Evolutionary conservation across 352 stramenopile genomes (phyloP).

Genomic region (Phytophthora pluvialis): DNA sequence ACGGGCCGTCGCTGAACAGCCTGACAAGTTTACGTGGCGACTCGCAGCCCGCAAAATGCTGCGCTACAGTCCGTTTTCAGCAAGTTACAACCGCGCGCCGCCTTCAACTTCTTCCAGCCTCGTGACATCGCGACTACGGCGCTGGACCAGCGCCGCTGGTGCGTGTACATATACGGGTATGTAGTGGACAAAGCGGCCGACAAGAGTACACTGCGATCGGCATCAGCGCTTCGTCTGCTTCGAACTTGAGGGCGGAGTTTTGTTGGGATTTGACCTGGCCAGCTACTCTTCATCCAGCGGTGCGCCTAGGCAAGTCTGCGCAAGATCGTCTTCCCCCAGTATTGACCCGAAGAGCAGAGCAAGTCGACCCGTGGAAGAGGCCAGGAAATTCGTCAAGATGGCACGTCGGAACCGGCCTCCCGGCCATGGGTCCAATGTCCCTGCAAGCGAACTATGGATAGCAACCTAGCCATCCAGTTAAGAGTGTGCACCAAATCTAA

Average conservation of each 20-base stretch:
- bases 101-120: slow-evolving; percentile 24
- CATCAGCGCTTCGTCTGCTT: slow-evolving; percentile 23
- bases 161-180: not conserved
- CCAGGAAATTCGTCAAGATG: too few species aligned
- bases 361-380: too few species aligned
- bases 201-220: slow-evolving; percentile 17
- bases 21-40: slow-evolving; percentile 13
- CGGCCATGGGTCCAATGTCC: too few species aligned
- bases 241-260: not conserved
- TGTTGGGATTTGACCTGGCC: not conserved
- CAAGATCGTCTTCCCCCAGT: too few species aligned
- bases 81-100: slow-evolving; percentile 16
- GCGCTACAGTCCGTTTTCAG: slow-evolving; percentile 14
- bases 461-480: too few species aligned
- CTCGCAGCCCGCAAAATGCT: slow-evolving; percentile 13
- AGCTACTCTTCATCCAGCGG: slow-evolving; percentile 8
- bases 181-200: slow-evolving; percentile 5
- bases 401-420: too few species aligned
- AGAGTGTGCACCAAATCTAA: too few species aligned
- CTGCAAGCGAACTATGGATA: too few species aligned
- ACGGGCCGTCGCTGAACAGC: slow-evolving; percentile 21
- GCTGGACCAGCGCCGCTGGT: too few species aligned
- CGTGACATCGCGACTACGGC: slow-evolving; percentile 4
- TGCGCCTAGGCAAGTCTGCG: not conserved
- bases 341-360: too few species aligned